Base-by-base conservation (phyloP, 2,329 filamentous ascomycete genomes). In the Aspergillus candidus region DNA sequence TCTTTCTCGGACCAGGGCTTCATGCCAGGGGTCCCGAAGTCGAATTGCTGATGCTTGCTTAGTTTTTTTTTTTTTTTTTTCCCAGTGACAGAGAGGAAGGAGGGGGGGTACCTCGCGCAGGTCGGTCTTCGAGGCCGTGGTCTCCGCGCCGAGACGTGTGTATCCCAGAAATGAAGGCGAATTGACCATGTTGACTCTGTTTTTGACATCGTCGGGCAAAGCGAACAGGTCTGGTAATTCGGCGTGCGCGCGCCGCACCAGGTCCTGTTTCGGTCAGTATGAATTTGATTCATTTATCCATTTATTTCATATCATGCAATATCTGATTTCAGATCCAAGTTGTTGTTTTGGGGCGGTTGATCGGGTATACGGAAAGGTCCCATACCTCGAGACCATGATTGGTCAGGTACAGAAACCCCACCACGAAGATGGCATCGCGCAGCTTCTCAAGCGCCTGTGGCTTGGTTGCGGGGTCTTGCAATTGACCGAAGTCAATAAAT, bases 31-130 rank as follows among this genome's bases (percentile, higher is more conserved):
- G 62, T 62, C 1, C 62, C 62, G 43, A 65, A 65, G 29, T 65
- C 62, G 36, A 58, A 77, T 76, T 62, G 76, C 74, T 54, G 69
- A 50, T 60, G 3, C 17, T 11, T 52, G 12, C 49, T 39, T 40
- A 11, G n/a, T 41, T 14, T 6, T 13, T 10, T 32, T 7, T 7
- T 4, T 5, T 41, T 14, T 6, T 13, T 10, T 32, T 7, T 7
- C 2, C 6, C 22, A 6, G 32, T 15, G 27, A 17, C 7, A n/a
- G 13, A 15, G 18, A 29, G 10, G 27, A 31, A 18, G 14, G 31
- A 13, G 10, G 7, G 11, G 6, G 11, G n/a, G 14, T 6, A 64
- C 62, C 52, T 66, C 62, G 14, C 62, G 53, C 39, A 55, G 45
- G 36, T 65, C 62, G 3, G 57, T 65, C 37, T 56, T 52, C 1